A percentile compares a stretch with the other conserved stretches of the same genome.
These are phyloP conservation scores for Aeminium ludgeri DNA, from an alignment of 495 filamentous ascomycete species.

Conservation along the genomic window DNA sequence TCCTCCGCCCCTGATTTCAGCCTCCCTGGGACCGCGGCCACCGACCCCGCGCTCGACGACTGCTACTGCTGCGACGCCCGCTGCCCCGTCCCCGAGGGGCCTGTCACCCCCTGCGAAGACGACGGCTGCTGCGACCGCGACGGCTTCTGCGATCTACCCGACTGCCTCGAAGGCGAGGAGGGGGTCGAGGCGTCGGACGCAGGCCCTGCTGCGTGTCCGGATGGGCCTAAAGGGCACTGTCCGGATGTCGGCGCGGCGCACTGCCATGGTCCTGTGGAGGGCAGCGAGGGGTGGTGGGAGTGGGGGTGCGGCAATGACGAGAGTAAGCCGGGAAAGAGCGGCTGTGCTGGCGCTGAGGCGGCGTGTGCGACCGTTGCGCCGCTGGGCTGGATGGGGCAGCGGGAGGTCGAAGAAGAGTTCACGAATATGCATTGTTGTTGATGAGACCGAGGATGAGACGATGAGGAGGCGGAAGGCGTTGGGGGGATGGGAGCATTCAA, in stretches of 20 bases:
- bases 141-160: constrained; percentile 4
- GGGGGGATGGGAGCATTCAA: not conserved
- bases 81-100: not conserved
- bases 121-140: not conserved
- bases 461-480: not conserved
- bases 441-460: too few species aligned
- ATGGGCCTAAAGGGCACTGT: too few species aligned
- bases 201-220: not conserved
- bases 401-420: constrained; percentile 1
- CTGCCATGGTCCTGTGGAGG: too few species aligned
- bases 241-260: too few species aligned
- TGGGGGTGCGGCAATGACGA: too few species aligned
- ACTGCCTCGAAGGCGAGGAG: not conserved
- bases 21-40: not conserved
- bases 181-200: not conserved
- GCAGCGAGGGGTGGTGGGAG: too few species aligned
- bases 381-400: not conserved
- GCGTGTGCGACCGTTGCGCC: too few species aligned
- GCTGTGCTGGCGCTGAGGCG: not conserved
- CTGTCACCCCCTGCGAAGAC: not conserved
- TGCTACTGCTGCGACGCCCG: constrained; percentile 2
- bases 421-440: not conserved
- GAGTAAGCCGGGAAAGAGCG: too few species aligned
- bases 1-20: not conserved
- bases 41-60: not conserved